A percentile compares a stretch with the other conserved stretches of the same genome.
Conservation (phyloP, 345 rosid species). For the Eucalyptus viminalis region DNA sequence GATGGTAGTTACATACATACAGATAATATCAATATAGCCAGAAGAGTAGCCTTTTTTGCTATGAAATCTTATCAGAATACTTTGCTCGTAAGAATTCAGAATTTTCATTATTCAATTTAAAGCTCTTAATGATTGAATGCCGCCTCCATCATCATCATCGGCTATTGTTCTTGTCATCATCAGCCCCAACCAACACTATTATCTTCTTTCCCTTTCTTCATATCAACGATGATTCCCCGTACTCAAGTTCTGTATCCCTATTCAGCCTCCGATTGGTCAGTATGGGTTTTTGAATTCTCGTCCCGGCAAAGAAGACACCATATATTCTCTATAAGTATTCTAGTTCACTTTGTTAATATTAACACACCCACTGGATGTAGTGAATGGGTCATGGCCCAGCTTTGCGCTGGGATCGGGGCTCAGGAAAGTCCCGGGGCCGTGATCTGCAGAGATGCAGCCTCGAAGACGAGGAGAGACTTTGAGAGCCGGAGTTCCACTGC, state of each 20-base stretch:
- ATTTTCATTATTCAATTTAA: neutral
- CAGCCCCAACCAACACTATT: neutral
- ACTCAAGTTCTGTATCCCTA: neutral
- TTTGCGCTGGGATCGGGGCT: neutral
- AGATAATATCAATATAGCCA: neutral
- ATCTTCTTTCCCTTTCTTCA: neutral
- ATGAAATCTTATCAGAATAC: neutral
- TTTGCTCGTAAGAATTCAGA: neutral
- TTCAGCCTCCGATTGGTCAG: neutral
- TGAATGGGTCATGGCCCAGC: neutral
- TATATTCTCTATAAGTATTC: fast-evolving
- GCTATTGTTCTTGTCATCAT: neutral
- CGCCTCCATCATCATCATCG: fast-evolving
- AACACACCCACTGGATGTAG: neutral
- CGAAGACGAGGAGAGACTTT: neutral
- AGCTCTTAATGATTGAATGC: neutral
- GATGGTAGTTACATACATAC: neutral
- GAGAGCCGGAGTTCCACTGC: neutral
- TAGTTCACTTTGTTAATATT: too few species aligned
- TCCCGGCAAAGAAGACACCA: fast-evolving
- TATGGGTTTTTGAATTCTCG: neutral
- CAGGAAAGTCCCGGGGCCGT: neutral
- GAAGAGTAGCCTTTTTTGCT: neutral
- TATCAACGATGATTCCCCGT: neutral
- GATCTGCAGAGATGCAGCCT: neutral